phyloP scores from a whole-genome alignment of 257 asterid species.

The Sherardia arvensis region DNA sequence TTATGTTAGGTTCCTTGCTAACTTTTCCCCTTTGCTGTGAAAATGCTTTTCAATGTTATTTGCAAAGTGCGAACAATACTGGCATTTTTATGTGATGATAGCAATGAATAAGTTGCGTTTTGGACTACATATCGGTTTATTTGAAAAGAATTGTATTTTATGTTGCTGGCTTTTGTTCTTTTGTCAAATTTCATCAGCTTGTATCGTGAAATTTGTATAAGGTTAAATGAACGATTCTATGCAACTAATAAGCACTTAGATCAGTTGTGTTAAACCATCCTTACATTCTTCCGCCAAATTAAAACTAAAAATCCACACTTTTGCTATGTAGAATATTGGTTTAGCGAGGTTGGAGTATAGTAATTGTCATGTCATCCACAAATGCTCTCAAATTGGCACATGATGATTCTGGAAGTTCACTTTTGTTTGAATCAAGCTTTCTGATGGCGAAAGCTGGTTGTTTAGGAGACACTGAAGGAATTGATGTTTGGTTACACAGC shows the following conservation, averaged over 20 bases:
- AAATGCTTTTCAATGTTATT: background rate
- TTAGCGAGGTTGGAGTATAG: background rate
- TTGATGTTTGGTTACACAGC: slow-evolving; percentile 15
- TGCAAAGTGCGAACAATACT: background rate
- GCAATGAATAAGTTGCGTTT: background rate
- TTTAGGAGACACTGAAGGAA: slow-evolving; percentile 15
- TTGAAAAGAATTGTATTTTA: background rate
- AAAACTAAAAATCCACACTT: background rate
- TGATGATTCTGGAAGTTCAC: background rate
- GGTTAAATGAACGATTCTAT: background rate
- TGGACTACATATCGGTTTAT: background rate
- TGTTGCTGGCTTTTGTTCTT: background rate
- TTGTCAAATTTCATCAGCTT: background rate
- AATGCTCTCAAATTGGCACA: background rate
- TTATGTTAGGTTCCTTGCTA: background rate
- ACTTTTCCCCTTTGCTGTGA: background rate
- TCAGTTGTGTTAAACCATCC: background rate
- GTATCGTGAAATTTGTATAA: background rate
- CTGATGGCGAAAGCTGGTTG: slow-evolving; percentile 12
- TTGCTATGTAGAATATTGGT: background rate
- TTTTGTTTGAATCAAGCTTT: background rate
- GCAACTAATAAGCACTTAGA: background rate
- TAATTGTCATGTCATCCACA: background rate
- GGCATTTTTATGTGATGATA: background rate
- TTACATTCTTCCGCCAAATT: background rate